Conservation (phyloP, 768 basidiomycete species). For the Russula sp. region DNA sequence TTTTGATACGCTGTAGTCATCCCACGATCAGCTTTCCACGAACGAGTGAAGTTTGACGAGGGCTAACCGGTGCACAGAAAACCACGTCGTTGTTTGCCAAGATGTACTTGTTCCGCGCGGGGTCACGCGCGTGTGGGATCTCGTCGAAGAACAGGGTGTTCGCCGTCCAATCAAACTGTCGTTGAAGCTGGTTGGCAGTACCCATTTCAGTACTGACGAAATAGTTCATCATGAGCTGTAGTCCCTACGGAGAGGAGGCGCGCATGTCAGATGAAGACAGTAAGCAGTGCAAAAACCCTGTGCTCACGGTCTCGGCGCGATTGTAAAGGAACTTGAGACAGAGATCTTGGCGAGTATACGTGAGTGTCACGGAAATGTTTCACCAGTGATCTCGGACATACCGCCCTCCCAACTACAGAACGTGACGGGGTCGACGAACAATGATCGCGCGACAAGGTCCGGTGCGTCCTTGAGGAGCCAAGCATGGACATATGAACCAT, state of each 20-base stretch:
- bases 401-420: slow-evolving; percentile 96
- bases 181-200: slow-evolving; percentile 75
- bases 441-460: slow-evolving; percentile 62
- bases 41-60: neutral
- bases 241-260: slow-evolving; percentile 41
- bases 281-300: neutral
- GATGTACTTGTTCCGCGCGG: slow-evolving; percentile 61
- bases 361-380: neutral
- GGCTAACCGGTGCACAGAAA: slow-evolving; percentile 58
- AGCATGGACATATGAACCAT: slow-evolving; percentile 80
- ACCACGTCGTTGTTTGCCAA: slow-evolving; percentile 83
- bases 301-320: slow-evolving; percentile 53
- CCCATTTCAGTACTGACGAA: slow-evolving; percentile 87
- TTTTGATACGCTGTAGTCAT: slow-evolving; percentile 52
- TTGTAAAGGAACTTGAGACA: slow-evolving; percentile 90
- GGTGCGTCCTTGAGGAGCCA: slow-evolving; percentile 85
- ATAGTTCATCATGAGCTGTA: slow-evolving; percentile 79
- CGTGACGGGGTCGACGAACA: slow-evolving; percentile 86
- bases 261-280: slow-evolving; percentile 11
- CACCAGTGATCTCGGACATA: slow-evolving; percentile 32
- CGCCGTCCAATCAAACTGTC: slow-evolving; percentile 80
- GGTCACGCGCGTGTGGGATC: slow-evolving; percentile 72
- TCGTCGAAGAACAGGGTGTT: slow-evolving; percentile 91
- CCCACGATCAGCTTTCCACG: neutral
- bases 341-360: slow-evolving; percentile 49